phyloP scores from a whole-genome alignment of 2,329 filamentous ascomycete genomes.

The Gaeumannomyces tritici region DNA sequence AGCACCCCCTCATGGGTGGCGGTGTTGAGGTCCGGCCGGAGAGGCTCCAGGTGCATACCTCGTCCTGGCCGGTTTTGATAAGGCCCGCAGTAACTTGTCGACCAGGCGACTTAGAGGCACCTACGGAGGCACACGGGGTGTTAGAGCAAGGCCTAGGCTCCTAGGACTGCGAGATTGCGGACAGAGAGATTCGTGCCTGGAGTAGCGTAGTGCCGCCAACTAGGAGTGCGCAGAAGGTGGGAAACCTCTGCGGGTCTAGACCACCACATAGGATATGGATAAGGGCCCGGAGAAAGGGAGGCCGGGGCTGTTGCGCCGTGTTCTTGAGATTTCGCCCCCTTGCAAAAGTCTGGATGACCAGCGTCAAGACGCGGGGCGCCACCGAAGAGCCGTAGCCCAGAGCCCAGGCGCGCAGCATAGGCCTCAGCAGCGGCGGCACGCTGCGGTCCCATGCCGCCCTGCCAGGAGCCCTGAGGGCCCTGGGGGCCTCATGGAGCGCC shows the following conservation, averaged over 20 bases:
- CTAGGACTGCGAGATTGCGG: no score
- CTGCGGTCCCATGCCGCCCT: constrained; percentile 14
- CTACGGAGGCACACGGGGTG: constrained; percentile 11
- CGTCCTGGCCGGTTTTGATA: constrained; percentile 17
- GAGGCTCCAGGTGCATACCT: constrained; percentile 19
- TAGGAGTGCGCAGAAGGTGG: constrained; percentile 51
- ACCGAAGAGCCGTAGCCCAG: constrained; percentile 52
- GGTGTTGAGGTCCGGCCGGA: neutral
- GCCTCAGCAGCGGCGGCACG: constrained; percentile 42
- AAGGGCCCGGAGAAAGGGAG: constrained; percentile 23
- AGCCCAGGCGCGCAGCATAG: constrained; percentile 48
- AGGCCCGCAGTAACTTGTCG: constrained; percentile 10
- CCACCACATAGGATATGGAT: constrained; percentile 37
- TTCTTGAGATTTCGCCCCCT: constrained; percentile 19
- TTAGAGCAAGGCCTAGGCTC: neutral
- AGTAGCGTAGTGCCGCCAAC: constrained; percentile 52
- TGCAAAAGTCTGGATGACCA: constrained; percentile 40
- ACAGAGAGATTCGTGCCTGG: constrained; percentile 25
- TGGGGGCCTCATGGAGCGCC: neutral
- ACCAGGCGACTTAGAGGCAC: constrained; percentile 20
- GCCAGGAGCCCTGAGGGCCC: neutral
- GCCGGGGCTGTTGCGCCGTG: constrained; percentile 15
- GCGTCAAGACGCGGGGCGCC: constrained; percentile 43
- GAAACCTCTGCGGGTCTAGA: constrained; percentile 46
- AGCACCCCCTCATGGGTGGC: neutral